Base-by-base conservation (phyloP, 441 rosid species). In the Aquilaria agallochum region DNA sequence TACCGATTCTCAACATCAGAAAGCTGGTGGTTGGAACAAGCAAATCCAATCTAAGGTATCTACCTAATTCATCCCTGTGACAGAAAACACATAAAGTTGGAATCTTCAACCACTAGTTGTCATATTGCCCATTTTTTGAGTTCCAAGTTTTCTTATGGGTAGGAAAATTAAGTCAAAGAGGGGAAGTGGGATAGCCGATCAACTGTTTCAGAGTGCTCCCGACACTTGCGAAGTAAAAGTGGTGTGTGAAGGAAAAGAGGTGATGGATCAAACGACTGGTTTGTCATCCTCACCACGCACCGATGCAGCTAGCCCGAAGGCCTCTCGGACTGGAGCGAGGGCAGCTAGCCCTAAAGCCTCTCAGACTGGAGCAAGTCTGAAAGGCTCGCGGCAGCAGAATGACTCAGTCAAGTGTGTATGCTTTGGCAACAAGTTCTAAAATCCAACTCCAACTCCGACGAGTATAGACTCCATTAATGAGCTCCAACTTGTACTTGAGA, bases 1-100 rank as follows among this genome's bases (percentile, higher is more conserved):
- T 93, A 44, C 82, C 95, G 50, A 69, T 86, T 73, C 88, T 90
- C 61, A 74, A 81, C 79, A 77, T 88, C 40, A 88, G 50, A 67
- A 93, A 77, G 85, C 81, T 93, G 12, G 95, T 88, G 60, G 75
- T 93, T 67, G 96, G 98, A 72, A 78, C 84, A 65, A 60, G 60
- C 74, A 86, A 83, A 66, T 77, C 95, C 58, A 80, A 57, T 69
- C 64, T 79, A 45, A 83, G 90, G 96, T 87, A 76, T 33, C 42
- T 12, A 13, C 53, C 27, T 5, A 36, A 36, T 36, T 36, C 42
- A 36, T 36, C 42, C 7, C 6, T 34, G 42, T 8, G 7, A 2
- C 1, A 36, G 5, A 3, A 36, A 8, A 36, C 6, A 36, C 1
- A 36, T 5, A 36, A 6, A 36, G 42, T 1, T 7, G 5, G 53